Evolutionary conservation across 129 eudicot species (phyloP).

Genomic region (Smallanthus sonchifolius): DNA sequence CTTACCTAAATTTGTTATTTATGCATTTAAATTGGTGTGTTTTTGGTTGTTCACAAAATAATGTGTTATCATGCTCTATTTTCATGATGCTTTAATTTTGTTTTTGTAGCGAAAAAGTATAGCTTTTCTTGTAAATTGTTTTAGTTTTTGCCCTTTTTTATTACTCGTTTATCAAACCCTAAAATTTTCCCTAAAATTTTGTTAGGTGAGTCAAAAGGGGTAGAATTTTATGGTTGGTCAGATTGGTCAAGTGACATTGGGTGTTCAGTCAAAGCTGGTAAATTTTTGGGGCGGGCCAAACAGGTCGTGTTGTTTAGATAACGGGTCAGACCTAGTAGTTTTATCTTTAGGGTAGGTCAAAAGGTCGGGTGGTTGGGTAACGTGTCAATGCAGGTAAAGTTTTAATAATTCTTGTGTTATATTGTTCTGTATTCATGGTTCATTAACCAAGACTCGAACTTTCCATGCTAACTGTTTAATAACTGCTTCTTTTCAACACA

Average conservation of each 20-base stretch:
- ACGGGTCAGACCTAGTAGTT: not conserved
- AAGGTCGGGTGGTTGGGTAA: not conserved
- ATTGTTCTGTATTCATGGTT: not conserved
- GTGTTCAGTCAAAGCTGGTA: not conserved
- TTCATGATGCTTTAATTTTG: not conserved
- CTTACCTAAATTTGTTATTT: not conserved
- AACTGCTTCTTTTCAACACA: not conserved
- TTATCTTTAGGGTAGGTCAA: not conserved
- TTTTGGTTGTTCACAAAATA: too few species aligned
- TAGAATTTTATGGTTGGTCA: not conserved
- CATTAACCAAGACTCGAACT: not conserved
- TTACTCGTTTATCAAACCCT: too few species aligned
- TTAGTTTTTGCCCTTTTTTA: not conserved
- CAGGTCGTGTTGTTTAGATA: not conserved
- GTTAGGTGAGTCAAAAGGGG: not conserved
- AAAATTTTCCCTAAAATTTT: too few species aligned
- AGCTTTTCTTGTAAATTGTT: not conserved
- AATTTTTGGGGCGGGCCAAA: not conserved
- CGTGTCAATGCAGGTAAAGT: not conserved
- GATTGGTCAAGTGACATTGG: not conserved
- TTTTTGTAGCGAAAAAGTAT: not conserved
- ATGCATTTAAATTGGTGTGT: constrained; percentile 13
- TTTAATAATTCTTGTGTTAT: not conserved
- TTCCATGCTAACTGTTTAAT: not conserved
- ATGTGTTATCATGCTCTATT: too few species aligned